Percentiles rank a stretch among this genome's conserved stretches.
Conservation (phyloP, 768 basidiomycete genomes). For the Amanita rubescens region DNA sequence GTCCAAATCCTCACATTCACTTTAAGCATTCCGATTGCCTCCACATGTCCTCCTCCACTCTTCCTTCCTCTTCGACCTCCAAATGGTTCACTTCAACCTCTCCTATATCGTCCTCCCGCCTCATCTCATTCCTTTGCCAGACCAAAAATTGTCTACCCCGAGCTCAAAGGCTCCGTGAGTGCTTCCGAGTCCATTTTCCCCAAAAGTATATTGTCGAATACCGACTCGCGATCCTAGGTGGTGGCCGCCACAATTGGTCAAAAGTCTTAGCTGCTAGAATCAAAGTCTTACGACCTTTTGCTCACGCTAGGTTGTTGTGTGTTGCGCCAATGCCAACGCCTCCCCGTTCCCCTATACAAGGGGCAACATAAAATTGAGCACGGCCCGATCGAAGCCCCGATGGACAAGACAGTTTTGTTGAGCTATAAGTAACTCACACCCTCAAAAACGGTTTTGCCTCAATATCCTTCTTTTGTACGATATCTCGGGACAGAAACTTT, state of each 20-base stretch:
- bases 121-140: constrained; percentile 43
- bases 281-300: neutral
- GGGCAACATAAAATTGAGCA: neutral
- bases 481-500: neutral
- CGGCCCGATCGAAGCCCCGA: neutral
- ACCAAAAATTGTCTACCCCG: constrained; percentile 23
- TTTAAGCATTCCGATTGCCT: constrained; percentile 3
- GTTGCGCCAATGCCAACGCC: neutral
- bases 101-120: constrained; percentile 50
- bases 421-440: neutral
- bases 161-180: constrained; percentile 5
- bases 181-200: neutral
- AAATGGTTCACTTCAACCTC: constrained; percentile 38
- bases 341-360: neutral
- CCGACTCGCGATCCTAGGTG: neutral
- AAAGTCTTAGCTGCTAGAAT: neutral
- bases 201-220: neutral
- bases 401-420: neutral
- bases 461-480: neutral
- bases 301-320: neutral
- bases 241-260: neutral
- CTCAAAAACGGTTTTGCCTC: neutral
- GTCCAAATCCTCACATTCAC: neutral
- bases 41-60: neutral
- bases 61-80: constrained; percentile 10